Conservation (phyloP, 164 flowering plant species). For the Cinnamomum chago region DNA sequence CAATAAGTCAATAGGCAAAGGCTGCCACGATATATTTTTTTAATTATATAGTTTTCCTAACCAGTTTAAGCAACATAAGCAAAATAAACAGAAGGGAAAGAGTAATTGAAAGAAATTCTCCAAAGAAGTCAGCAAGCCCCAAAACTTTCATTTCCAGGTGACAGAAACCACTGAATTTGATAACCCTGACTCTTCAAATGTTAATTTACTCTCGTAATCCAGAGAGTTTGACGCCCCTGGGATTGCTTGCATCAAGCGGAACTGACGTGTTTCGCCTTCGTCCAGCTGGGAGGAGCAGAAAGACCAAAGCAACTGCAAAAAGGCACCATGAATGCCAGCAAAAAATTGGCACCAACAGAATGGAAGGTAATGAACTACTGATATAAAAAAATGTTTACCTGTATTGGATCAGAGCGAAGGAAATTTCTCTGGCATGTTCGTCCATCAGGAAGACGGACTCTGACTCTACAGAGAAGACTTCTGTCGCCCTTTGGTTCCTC, state of each 20-base stretch:
- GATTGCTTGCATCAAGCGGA: conserved; percentile 71
- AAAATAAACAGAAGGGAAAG: not conserved
- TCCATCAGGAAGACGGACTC: conserved; percentile 92
- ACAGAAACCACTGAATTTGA: conserved; percentile 85
- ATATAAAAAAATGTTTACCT: conserved; percentile 39
- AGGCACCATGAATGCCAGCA: not conserved
- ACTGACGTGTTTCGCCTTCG: conserved; percentile 48
- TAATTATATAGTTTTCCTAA: not conserved
- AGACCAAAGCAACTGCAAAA: conserved; percentile 91
- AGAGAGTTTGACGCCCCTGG: conserved; percentile 79
- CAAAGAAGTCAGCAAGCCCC: not conserved
- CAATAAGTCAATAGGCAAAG: not conserved
- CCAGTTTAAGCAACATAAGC: not conserved
- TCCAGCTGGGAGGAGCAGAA: conserved; percentile 64
- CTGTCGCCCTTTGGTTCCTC: conserved; percentile 88
- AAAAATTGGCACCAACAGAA: not conserved
- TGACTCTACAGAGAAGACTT: conserved; percentile 78
- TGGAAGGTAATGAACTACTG: not conserved
- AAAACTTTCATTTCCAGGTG: conserved; percentile 61
- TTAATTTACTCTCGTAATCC: conserved; percentile 52
- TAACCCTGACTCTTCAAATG: conserved; percentile 75
- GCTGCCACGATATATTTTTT: no score
- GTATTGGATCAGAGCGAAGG: conserved; percentile 70
- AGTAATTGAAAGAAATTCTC: not conserved
- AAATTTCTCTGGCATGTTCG: conserved; percentile 84